These are phyloP conservation scores for Ascochyta clinopodiicola DNA, from an alignment of 2,329 filamentous ascomycete genomes.

Conservation along the genomic window DNA sequence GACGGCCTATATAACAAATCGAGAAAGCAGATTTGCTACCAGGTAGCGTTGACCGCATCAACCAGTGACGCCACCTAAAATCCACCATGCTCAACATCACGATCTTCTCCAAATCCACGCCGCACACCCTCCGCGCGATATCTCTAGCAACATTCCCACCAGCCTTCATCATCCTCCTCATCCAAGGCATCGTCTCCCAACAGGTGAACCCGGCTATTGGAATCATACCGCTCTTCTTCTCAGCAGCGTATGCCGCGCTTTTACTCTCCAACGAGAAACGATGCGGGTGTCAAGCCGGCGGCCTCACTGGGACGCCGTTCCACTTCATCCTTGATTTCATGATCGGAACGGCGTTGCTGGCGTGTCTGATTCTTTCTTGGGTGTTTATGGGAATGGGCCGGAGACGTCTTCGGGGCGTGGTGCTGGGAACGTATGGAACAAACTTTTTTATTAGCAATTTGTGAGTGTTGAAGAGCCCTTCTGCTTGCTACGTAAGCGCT, in stretches of 20 bases:
- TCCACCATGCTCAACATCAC: constrained; percentile 28
- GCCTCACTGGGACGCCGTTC: constrained; percentile 35
- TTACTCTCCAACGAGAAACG: constrained; percentile 34
- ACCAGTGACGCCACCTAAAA: not conserved
- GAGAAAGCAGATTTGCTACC: not conserved
- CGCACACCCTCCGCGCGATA: constrained; percentile 34
- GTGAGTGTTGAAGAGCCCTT: constrained; percentile 17
- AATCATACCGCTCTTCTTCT: constrained; percentile 39
- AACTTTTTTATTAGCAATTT: constrained; percentile 39
- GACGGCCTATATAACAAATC: not conserved
- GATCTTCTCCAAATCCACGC: constrained; percentile 31
- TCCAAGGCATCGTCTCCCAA: constrained; percentile 28
- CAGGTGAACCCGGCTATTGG: constrained; percentile 38
- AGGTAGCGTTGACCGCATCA: not conserved
- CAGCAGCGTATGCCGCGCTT: constrained; percentile 26
- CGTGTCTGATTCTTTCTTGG: constrained; percentile 36
- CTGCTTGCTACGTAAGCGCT: not conserved
- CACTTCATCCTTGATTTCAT: constrained; percentile 34
- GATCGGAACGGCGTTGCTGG: constrained; percentile 27
- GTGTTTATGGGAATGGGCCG: constrained; percentile 25
- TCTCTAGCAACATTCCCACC: constrained; percentile 32
- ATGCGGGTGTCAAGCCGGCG: constrained; percentile 32
- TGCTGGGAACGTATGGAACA: constrained; percentile 39
- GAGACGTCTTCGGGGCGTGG: constrained; percentile 1
- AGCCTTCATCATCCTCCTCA: constrained; percentile 36